Percentiles rank a stretch among this genome's conserved stretches.
These are phyloP conservation scores for Penicillium glabrum DNA, from an alignment of 2,329 filamentous ascomycete genomes.

Conservation along the genomic window DNA sequence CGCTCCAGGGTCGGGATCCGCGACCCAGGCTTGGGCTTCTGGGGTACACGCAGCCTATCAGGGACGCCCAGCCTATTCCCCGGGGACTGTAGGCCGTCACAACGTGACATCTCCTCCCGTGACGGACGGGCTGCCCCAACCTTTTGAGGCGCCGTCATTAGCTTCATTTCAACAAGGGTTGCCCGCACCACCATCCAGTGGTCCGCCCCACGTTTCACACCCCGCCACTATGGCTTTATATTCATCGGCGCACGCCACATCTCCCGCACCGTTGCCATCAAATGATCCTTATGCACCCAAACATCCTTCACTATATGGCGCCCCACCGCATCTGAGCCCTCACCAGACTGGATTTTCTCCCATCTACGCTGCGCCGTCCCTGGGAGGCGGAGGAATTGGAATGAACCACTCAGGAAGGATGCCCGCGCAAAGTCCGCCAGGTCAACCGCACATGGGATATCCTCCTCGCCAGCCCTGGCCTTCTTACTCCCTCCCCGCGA, in stretches of 20 bases:
- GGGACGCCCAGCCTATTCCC: constrained; percentile 57
- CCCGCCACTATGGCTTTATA: constrained; percentile 47
- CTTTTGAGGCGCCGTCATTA: constrained; percentile 65
- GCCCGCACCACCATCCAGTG: constrained; percentile 54
- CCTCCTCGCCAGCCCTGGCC: constrained; percentile 47
- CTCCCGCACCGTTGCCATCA: constrained; percentile 54
- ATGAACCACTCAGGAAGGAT: constrained; percentile 49
- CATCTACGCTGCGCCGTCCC: constrained; percentile 30
- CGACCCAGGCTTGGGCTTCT: constrained; percentile 48
- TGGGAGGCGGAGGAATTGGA: constrained; percentile 42
- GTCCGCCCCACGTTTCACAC: constrained; percentile 30
- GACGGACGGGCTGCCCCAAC: constrained; percentile 64
- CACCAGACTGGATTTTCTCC: constrained; percentile 47
- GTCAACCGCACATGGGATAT: constrained; percentile 34
- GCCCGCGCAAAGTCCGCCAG: constrained; percentile 54
- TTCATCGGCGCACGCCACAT: constrained; percentile 23
- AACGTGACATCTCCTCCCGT: constrained; percentile 58
- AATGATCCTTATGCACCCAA: constrained; percentile 62
- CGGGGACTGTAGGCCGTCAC: constrained; percentile 54
- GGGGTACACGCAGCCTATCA: constrained; percentile 42
- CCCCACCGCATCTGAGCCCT: constrained; percentile 47
- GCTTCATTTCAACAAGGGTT: constrained; percentile 63
- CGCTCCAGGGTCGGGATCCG: constrained; percentile 17
- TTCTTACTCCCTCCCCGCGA: constrained; percentile 60
- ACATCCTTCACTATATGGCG: constrained; percentile 45